Percentiles rank a stretch among this genome's conserved stretches.
These are phyloP conservation scores for Trichoderma parareesei DNA, from an alignment of 495 filamentous ascomycete species.

Conservation along the genomic window DNA sequence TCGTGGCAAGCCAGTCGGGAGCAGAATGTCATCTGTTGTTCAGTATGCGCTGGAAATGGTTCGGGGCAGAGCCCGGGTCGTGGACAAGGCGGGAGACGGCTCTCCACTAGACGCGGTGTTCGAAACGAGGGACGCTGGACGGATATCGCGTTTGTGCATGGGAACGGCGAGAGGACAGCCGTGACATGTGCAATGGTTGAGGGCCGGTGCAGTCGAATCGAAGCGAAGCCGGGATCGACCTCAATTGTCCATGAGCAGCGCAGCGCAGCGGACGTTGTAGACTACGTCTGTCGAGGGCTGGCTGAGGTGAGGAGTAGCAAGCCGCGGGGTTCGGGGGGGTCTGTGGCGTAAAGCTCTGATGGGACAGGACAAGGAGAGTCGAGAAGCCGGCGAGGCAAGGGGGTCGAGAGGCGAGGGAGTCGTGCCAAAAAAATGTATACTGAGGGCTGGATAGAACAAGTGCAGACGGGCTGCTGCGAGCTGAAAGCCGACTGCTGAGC, in stretches of 20 bases:
- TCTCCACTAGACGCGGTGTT: slow-evolving; percentile 11
- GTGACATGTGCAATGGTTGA: slow-evolving; percentile 1
- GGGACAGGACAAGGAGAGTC: neutral
- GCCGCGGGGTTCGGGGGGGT: neutral
- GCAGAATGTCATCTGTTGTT: slow-evolving; percentile 3
- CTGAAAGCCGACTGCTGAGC: slow-evolving; percentile 2
- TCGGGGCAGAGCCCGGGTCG: neutral
- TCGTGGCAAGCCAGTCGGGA: slow-evolving; percentile 6
- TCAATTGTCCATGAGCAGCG: slow-evolving; percentile 3
- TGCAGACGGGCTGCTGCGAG: neutral
- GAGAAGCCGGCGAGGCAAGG: neutral
- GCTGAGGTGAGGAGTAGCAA: slow-evolving; percentile 3
- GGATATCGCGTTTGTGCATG: slow-evolving; percentile 9
- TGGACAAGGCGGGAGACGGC: neutral
- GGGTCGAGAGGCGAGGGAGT: neutral
- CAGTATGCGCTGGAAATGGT: neutral
- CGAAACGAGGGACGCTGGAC: slow-evolving; percentile 7
- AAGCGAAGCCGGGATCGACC: neutral
- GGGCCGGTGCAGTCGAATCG: neutral
- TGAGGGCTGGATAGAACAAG: neutral
- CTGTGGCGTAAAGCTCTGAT: neutral
- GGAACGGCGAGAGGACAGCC: neutral
- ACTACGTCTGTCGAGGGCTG: neutral
- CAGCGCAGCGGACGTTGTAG: neutral
- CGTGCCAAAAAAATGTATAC: neutral